Base-by-base conservation (phyloP, 441 rosid species). In the Arabidopsis hybrid region DNA sequence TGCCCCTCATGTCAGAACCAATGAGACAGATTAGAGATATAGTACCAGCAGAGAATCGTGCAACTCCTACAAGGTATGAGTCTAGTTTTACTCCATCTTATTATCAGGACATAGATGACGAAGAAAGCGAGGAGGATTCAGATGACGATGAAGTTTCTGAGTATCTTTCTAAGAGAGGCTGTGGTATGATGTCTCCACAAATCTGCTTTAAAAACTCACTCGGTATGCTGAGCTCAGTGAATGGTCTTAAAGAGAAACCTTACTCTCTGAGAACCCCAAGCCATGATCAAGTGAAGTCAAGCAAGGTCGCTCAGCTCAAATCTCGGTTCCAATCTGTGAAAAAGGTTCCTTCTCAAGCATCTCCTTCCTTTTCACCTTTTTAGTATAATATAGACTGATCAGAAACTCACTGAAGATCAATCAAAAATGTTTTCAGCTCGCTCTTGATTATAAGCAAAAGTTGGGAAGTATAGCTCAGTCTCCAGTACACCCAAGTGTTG, bases 141-240 rank as follows among this genome's bases (percentile, higher is more conserved):
- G 91, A 85, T 8, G 81, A 77, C 0, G 77, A 73, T 26, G 91
- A 83, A 69, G 78, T 67, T 40, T 80, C 81, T 34, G 83, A 81
- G 59, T 82, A 79, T 72, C 67, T 91, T 75, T 69, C 89, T 34
- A 84, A 81, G 51, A 89, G 87, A 82, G 95, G 85, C 45, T 91
- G 98, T 67, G 92, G 96, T 45, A 80, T 89, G 52, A 79, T 91
- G 76, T 77, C 94, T 75, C 96, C 99, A 68, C 88, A 85, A 45
- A 53, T 95, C 16, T 88, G 93, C 89, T 72, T 90, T 34, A 89
- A 85, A 81, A 91, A 80, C 76, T 83, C 96, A 39, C 36, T 87
- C 43, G 71, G 83, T 73, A 85, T 91, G 77, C 76, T 92, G 64
- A 87, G 84, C 80, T 89, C 97, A 46, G 77, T 86, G 58, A 90